These are phyloP conservation scores for Rhizophora apiculata DNA, from an alignment of 345 rosid species.

Conservation along the genomic window DNA sequence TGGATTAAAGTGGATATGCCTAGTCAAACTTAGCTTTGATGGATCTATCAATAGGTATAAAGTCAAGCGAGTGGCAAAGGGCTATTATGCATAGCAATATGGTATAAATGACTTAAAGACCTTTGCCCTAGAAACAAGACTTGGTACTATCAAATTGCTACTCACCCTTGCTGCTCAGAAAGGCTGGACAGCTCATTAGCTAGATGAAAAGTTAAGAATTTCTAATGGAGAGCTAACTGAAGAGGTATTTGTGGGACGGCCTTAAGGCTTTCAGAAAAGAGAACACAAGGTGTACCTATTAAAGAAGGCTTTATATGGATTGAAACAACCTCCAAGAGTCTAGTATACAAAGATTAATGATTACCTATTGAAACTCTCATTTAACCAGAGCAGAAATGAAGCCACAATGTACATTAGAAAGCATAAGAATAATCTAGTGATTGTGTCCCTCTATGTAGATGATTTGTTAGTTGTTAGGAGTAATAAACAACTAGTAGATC, in stretches of 20 bases:
- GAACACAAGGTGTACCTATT: too few relatives aligned
- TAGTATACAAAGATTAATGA: too few relatives aligned
- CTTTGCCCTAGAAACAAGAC: background rate
- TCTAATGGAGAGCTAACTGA: too few relatives aligned
- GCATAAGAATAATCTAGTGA: background rate
- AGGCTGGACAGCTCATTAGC: too few relatives aligned
- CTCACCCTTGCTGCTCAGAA: too few relatives aligned
- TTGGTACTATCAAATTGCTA: too few relatives aligned
- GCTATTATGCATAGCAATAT: background rate
- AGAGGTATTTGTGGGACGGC: too few relatives aligned
- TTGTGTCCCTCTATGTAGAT: background rate
- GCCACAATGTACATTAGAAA: background rate
- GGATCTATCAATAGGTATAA: background rate
- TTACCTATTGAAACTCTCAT: conserved; percentile 21
- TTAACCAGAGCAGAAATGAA: background rate
- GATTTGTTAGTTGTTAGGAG: background rate
- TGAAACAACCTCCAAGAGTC: too few relatives aligned
- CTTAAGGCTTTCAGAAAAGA: too few relatives aligned
- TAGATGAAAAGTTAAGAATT: too few relatives aligned
- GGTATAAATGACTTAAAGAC: background rate
- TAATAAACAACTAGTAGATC: background rate
- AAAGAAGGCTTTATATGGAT: too few relatives aligned
- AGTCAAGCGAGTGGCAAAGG: background rate
- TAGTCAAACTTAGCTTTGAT: background rate
- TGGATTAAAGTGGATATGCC: background rate